Base-by-base conservation (phyloP, 2,329 filamentous ascomycete species). In the Aspergillus udagawae region DNA sequence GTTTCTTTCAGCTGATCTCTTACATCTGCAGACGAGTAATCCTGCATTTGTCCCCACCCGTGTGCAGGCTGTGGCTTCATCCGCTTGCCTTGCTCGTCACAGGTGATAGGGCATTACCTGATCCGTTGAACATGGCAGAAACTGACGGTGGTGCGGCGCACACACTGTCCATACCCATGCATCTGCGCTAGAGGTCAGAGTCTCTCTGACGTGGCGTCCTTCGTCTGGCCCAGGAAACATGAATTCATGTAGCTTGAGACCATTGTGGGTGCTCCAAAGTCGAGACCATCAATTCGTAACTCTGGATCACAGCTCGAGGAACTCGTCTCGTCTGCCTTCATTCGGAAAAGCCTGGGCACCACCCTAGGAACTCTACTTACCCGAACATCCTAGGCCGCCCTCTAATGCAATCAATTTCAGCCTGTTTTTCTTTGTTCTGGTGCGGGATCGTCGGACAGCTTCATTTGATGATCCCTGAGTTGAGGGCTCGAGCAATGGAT, bases 1-100 rank as follows among this genome's bases (percentile, higher is more conserved):
- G 63, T 69, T 68, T 63, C 61, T 62, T 75, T 75, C 73, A 75
- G 73, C 72, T 75, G 73, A 75, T 73, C 72, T 70, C 60, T 67
- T 64, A 69, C 63, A 61, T 65, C 71, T 75, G 73, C 73, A 75
- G 69, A 73, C 56, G 63, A 64, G 65, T 69, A 67, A 70, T 73
- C 65, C 68, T 67, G 70, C 73, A 74, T 73, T 59, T 63, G 65
- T 54, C 68, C 67, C 67, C 68, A 65, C 68, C 69, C 65, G 69
- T 67, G 66, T 74, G 70, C 72, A 72, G 69, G 69, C 69, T 68
- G 67, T 63, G 64, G 61, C 59, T 56, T 66, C 63, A 60, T 60
- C 63, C 53, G 62, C 62, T 65, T 67, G 61, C 63, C 58, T 54
- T 55, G 52, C 62, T 64, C 60, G 63, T 57, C 53, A 49, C 56